Base-by-base conservation (phyloP, 2,329 filamentous ascomycete genomes). In the Diaporthe eres region DNA sequence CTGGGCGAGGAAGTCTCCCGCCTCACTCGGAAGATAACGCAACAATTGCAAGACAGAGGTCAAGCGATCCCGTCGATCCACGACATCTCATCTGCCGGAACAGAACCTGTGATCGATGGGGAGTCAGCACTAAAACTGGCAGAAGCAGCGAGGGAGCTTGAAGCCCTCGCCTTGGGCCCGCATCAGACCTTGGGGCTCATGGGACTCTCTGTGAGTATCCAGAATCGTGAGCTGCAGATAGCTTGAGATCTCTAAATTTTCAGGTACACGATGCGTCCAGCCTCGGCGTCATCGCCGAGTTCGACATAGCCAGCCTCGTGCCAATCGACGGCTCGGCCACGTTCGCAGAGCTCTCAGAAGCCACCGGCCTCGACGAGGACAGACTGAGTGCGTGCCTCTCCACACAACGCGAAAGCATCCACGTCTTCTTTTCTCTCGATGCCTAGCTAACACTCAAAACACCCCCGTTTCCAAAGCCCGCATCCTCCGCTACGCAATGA, bases 131-230 rank as follows among this genome's bases (percentile, higher is more conserved):
- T 39, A 19, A 53, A 68, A 8, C 47, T 68, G 47, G 65, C 65
- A 39, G 65, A 68, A 34, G 65, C 47, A 25, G 65, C 65, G 47
- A 53, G 65, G 47, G 65, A 68, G 31, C 47, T 68, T n/a, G 65
- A 53, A 17, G 47, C 65, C 6, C 65, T 68, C 44, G 65, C 15
- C 22, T n/a, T 68, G 47, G 65, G 65, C 47, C 65, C 65, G 22
- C 65, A 53, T 9, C 65, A 68, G 47, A 19, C 65, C 2, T 1
- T 53, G 47, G 65, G 65, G 3, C 13, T 68, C 4, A 28, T 53
- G 65, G 65, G 65, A 4, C 65, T 68, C 22, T 25, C 47, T 19
- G 47, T 53, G 47, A 68, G 63, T 68, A 25, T 10, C 12, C 9
- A 7, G 10, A 34, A 1, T 4, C 42, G 10, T 7, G 60, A 22